Evolutionary conservation across 257 asterid genomes (phyloP).

Genomic region (Euphrasia confusa): DNA sequence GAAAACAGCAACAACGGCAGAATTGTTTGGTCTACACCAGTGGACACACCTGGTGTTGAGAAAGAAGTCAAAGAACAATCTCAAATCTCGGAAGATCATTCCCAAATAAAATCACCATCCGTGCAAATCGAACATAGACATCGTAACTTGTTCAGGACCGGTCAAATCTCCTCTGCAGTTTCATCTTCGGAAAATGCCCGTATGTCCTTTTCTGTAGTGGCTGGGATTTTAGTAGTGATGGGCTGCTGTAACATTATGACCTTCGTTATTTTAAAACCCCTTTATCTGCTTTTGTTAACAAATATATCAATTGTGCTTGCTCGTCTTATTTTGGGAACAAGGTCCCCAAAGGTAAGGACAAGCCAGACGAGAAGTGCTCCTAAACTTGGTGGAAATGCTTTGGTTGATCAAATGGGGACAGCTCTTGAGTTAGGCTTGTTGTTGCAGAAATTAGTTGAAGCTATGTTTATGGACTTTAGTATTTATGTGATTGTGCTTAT

Average conservation of each 20-base stretch:
- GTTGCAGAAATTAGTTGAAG: constrained; percentile 41
- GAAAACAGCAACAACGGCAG: constrained; percentile 26
- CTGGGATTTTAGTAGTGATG: constrained; percentile 51
- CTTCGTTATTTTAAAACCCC: constrained; percentile 48
- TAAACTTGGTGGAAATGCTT: constrained; percentile 32
- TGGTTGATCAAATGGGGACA: constrained; percentile 53
- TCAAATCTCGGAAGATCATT: constrained; percentile 22
- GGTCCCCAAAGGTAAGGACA: constrained; percentile 14
- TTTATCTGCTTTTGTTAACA: constrained; percentile 59
- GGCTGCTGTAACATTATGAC: constrained; percentile 35
- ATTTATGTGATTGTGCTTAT: background rate
- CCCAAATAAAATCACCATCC: constrained; percentile 33
- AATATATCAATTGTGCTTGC: constrained; percentile 54
- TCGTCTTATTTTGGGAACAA: constrained; percentile 27
- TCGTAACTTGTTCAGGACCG: constrained; percentile 29
- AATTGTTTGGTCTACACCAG: constrained; percentile 26
- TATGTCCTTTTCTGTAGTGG: constrained; percentile 42
- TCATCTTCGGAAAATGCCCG: constrained; percentile 59
- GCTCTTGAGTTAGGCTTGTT: constrained; percentile 51
- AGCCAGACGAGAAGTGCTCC: constrained; percentile 29
- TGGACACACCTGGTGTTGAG: constrained; percentile 28
- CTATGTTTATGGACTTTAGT: constrained; percentile 67
- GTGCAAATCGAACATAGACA: constrained; percentile 22
- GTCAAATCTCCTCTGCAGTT: constrained; percentile 48
- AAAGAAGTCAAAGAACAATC: constrained; percentile 20